Evolutionary conservation across 441 rosid species (phyloP).

Genomic region (Hura crepitans): DNA sequence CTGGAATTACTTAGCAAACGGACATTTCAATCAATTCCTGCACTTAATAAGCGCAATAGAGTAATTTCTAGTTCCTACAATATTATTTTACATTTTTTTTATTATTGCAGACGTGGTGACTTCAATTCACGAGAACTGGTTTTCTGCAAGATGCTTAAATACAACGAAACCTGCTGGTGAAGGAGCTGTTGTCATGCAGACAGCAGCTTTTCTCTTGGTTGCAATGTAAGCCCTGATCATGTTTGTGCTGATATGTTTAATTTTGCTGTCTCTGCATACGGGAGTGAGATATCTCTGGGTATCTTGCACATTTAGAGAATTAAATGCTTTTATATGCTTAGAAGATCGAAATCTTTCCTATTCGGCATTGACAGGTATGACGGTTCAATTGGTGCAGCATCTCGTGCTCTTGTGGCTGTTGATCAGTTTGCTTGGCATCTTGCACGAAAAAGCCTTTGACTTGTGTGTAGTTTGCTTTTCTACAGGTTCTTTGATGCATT

Average conservation of each 20-base stretch:
- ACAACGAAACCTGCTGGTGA: constrained; percentile 62
- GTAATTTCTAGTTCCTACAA: not conserved
- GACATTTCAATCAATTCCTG: too few relatives aligned
- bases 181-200: constrained; percentile 76
- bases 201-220: constrained; percentile 56
- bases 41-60: too few relatives aligned
- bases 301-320: not conserved
- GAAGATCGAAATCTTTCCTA: not conserved
- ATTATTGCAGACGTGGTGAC: constrained; percentile 58
- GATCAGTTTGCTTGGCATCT: constrained; percentile 66
- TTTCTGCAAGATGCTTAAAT: constrained; percentile 72
- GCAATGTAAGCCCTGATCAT: constrained; percentile 51
- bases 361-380: constrained; percentile 51
- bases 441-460: constrained; percentile 50
- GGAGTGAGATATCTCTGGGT: not conserved
- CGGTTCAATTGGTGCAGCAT: constrained; percentile 73
- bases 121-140: constrained; percentile 72
- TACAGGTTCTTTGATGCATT: too few relatives aligned
- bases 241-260: constrained; percentile 1
- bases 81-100: constrained; percentile 14
- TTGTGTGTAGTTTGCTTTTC: not conserved
- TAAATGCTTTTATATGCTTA: not conserved
- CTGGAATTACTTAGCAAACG: too few relatives aligned
- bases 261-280: not conserved
- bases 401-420: constrained; percentile 61